These are phyloP conservation scores for Pyrenochaeta sp. DNA, from an alignment of 2,329 filamentous ascomycete genomes.

Conservation along the genomic window DNA sequence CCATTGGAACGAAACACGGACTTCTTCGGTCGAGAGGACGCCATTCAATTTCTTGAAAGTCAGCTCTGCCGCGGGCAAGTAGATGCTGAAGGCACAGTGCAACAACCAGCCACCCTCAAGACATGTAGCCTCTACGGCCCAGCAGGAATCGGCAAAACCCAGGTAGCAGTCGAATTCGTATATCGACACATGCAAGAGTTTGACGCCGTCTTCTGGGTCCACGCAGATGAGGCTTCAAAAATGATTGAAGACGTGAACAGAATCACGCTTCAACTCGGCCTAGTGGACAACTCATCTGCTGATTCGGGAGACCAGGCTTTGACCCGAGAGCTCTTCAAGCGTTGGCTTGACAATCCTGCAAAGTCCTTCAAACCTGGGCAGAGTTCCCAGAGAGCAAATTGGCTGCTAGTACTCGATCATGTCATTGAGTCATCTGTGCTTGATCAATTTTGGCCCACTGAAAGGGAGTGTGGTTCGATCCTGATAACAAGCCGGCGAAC, in stretches of 20 bases:
- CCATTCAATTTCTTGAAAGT: too few species aligned
- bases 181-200: slow-evolving; percentile 1
- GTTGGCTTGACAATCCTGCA: slow-evolving; percentile 13
- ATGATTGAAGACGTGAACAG: slow-evolving; percentile 1
- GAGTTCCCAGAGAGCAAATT: slow-evolving; percentile 4
- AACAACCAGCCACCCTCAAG: background rate
- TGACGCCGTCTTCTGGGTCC: slow-evolving; percentile 19
- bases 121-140: slow-evolving; percentile 7
- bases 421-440: slow-evolving; percentile 3
- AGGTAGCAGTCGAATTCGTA: slow-evolving; percentile 15
- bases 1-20: too few species aligned
- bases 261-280: slow-evolving; percentile 8
- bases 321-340: slow-evolving; percentile 6
- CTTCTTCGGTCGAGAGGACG: too few species aligned
- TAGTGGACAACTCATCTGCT: slow-evolving; percentile 1
- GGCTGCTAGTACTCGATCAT: slow-evolving; percentile 18
- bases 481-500: slow-evolving; percentile 17
- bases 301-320: slow-evolving; percentile 8
- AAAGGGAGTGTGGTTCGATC: slow-evolving; percentile 10
- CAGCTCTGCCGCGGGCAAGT: too few species aligned
- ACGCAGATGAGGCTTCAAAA: slow-evolving; percentile 8
- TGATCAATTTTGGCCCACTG: slow-evolving; percentile 12
- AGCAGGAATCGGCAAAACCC: slow-evolving; percentile 20
- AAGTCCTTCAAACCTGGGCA: too few species aligned
- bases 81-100: too few species aligned